Conservation (phyloP, 139 green algal genomes). For the Asterochloris erici region DNA sequence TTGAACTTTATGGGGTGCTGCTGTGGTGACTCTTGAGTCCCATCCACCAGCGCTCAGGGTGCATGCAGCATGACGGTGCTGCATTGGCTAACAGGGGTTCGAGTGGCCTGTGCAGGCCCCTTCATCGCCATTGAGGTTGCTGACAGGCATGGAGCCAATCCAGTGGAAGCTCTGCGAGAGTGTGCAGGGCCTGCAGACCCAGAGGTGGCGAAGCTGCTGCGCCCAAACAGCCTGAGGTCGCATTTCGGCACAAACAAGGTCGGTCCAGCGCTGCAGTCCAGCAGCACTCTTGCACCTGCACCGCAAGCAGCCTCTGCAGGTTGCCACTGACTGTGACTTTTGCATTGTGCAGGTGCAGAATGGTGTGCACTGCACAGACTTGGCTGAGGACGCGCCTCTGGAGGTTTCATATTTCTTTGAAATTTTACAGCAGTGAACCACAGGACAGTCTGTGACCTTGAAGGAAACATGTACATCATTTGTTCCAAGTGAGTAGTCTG, state of each 20-base stretch:
- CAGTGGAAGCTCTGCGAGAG: slow-evolving; percentile 56
- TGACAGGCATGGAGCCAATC: slow-evolving; percentile 35
- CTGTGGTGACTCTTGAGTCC: no score
- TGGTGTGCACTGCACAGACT: slow-evolving; percentile 81
- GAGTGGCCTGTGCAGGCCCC: slow-evolving; percentile 2
- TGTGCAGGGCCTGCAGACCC: slow-evolving; percentile 71
- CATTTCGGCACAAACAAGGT: slow-evolving; percentile 62
- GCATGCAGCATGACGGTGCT: no score
- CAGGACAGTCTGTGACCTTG: no score
- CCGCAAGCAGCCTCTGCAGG: no score
- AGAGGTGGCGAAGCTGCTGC: slow-evolving; percentile 67
- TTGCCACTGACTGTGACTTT: no score
- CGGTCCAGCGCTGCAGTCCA: no score
- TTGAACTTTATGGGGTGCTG: no score
- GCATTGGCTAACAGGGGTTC: not conserved
- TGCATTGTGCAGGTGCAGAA: slow-evolving; percentile 39
- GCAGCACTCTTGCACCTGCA: no score
- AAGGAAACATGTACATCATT: no score
- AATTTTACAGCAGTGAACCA: slow-evolving; percentile 11
- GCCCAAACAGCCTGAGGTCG: slow-evolving; percentile 63
- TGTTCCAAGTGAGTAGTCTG: no score
- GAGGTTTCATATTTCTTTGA: slow-evolving; percentile 71
- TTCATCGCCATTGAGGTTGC: slow-evolving; percentile 29
- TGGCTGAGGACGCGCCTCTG: slow-evolving; percentile 68
- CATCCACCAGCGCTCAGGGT: no score